Evolutionary conservation across 2,329 filamentous ascomycete genomes (phyloP).

Genomic region (Knufia fluminis): DNA sequence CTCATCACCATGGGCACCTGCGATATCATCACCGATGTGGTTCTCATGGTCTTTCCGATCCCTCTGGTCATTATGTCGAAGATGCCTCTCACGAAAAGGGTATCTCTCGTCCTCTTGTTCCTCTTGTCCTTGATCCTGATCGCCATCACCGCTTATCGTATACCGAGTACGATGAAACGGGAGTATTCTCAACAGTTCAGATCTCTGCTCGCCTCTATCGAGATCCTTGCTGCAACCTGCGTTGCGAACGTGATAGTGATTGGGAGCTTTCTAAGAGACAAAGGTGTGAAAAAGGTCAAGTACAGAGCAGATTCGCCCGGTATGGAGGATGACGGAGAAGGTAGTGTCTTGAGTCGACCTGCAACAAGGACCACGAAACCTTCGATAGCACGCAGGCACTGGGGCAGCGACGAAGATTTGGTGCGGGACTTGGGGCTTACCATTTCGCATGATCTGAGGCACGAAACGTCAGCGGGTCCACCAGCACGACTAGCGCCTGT

Average conservation of each 20-base stretch:
- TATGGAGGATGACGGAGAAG: constrained; percentile 36
- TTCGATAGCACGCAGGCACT: constrained; percentile 61
- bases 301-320: constrained; percentile 53
- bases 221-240: constrained; percentile 78
- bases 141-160: constrained; percentile 66
- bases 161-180: constrained; percentile 64
- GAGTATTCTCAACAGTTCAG: constrained; percentile 75
- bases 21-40: constrained; percentile 79
- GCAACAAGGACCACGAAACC: constrained; percentile 35
- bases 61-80: constrained; percentile 73
- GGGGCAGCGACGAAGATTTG: constrained; percentile 87
- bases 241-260: constrained; percentile 84
- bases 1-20: constrained; percentile 82
- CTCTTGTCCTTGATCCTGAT: constrained; percentile 74
- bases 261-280: constrained; percentile 83
- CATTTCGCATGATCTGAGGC: constrained; percentile 44
- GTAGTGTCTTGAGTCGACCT: constrained; percentile 26
- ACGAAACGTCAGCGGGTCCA: constrained; percentile 15
- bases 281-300: constrained; percentile 80
- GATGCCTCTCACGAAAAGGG: constrained; percentile 67
- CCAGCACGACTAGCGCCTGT: constrained; percentile 31
- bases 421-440: constrained; percentile 70
- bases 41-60: constrained; percentile 81
- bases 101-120: constrained; percentile 72
- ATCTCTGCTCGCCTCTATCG: constrained; percentile 78